Conservation (phyloP, 768 basidiomycete genomes). For the Tremella yokohamensis region DNA sequence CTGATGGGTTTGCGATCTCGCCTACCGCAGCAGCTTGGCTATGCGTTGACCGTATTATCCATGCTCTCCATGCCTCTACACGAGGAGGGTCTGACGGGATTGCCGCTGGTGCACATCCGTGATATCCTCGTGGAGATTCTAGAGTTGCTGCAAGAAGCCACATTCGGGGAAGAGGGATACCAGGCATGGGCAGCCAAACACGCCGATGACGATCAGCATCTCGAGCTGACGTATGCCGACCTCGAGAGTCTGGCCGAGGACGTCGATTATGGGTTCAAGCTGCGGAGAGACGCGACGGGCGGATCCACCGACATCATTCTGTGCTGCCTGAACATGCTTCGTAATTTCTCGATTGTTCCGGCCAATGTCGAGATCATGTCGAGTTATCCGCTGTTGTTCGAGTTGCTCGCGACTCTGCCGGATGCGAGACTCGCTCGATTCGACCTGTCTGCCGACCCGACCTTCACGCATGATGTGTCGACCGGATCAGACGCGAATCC, state of each 20-base stretch:
- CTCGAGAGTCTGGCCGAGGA: constrained; percentile 56
- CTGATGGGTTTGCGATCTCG: constrained; percentile 89
- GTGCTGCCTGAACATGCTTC: constrained; percentile 71
- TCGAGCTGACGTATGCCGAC: constrained; percentile 59
- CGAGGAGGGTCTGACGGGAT: constrained; percentile 40
- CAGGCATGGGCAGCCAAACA: constrained; percentile 36
- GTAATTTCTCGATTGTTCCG: constrained; percentile 72
- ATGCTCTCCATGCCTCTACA: constrained; percentile 54
- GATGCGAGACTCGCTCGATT: constrained; percentile 50
- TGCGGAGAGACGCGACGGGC: constrained; percentile 55
- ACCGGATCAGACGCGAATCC: constrained; percentile 44
- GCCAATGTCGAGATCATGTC: constrained; percentile 71
- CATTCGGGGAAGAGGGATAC: constrained; percentile 57
- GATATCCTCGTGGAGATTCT: constrained; percentile 83
- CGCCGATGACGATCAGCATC: constrained; percentile 20
- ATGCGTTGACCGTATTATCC: constrained; percentile 80
- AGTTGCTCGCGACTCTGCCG: constrained; percentile 68
- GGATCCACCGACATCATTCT: constrained; percentile 68
- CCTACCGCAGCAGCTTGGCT: constrained; percentile 76
- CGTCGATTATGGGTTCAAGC: constrained; percentile 53
- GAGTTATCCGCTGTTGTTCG: constrained; percentile 62
- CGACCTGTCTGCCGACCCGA: constrained; percentile 11
- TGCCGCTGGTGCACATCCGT: constrained; percentile 62
- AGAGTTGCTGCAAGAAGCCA: constrained; percentile 78
- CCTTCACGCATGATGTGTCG: background rate